Conservation (phyloP, 2,329 filamentous ascomycete genomes). For the Fusarium sp. region DNA sequence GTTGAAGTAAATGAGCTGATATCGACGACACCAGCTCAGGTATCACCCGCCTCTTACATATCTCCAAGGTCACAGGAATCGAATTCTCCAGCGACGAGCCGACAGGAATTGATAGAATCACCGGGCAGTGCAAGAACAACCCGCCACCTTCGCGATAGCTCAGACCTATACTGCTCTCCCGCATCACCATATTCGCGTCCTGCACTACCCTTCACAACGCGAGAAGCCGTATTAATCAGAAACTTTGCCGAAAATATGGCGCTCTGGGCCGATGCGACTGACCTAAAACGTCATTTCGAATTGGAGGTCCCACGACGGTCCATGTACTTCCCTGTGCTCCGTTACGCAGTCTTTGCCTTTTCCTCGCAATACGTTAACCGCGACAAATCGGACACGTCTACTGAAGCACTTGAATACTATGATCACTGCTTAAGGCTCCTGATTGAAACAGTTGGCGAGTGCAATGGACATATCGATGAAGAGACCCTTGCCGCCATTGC, state of each 20-base stretch:
- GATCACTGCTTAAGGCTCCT: not conserved
- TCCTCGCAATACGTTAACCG: not conserved
- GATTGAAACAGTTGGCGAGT: constrained; percentile 2
- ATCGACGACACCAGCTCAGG: not conserved
- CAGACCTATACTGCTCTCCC: not conserved
- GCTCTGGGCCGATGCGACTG: constrained; percentile 3
- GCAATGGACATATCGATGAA: not conserved
- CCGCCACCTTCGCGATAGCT: not conserved
- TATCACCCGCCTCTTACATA: not conserved
- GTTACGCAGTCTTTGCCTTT: constrained; percentile 1
- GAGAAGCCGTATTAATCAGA: not conserved
- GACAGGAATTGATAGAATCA: not conserved
- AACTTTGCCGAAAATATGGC: constrained; percentile 1
- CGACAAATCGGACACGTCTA: not conserved
- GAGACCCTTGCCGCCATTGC: not conserved
- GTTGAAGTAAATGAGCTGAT: not conserved
- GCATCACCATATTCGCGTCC: not conserved
- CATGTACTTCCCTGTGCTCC: not conserved
- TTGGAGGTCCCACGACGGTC: not conserved
- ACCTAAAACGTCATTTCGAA: not conserved
- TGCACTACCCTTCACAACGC: not conserved
- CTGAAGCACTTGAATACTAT: not conserved
- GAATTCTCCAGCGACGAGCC: not conserved
- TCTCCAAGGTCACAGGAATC: not conserved
- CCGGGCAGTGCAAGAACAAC: not conserved